Base-by-base conservation (phyloP, 2,329 filamentous ascomycete genomes). In the Hypoxylon sp. region DNA sequence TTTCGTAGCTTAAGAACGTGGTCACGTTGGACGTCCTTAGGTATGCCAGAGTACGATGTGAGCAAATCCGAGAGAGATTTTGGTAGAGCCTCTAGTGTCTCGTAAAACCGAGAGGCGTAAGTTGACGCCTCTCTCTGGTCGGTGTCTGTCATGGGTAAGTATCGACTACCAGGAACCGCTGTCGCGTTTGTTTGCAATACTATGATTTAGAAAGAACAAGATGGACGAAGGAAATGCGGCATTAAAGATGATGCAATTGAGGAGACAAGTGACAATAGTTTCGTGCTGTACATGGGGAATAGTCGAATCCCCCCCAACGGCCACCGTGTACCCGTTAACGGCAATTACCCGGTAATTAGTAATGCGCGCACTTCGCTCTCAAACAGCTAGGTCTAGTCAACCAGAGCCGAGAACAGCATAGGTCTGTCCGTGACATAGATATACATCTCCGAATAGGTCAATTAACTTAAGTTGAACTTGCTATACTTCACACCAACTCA, bases 1-100 rank as follows among this genome's bases (percentile, higher is more conserved):
- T 77, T 57, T 48, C 75, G 75, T 22, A 76, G 8, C 17, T 68
- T 70, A 9, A 69, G 57, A 31, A 76, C 63, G 57, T 77, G 74
- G 2, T 69, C 48, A 35, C 72, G 51, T 54, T 77, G 75, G 4
- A 62, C 48, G 1, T 72, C 50, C 24, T 70, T 54, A 2, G 70
- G 66, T 13, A 75, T 62, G 29, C 65, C 59, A 4, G 67, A 69
- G 51, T 75, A 74, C 3, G 67, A 66, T 17, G 58, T 54, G 35
- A 75, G 51, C 14, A 75, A 31, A n/a, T 73, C 59, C 6, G 73
- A 61, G 51, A 74, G 68, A 35, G 37, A 11, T 14, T 70, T 70
- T 17, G 74, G 72, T 1, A 75, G 61, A 26, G 55, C 13, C 10
- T 68, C 63, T 24, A 71, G 42, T 19, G 62, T 68, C 42, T 73